Evolutionary conservation across 2,329 filamentous ascomycete species (phyloP), one percentile per base, ranked within the genome.

Genomic region (Aureobasidium sp.): DNA sequence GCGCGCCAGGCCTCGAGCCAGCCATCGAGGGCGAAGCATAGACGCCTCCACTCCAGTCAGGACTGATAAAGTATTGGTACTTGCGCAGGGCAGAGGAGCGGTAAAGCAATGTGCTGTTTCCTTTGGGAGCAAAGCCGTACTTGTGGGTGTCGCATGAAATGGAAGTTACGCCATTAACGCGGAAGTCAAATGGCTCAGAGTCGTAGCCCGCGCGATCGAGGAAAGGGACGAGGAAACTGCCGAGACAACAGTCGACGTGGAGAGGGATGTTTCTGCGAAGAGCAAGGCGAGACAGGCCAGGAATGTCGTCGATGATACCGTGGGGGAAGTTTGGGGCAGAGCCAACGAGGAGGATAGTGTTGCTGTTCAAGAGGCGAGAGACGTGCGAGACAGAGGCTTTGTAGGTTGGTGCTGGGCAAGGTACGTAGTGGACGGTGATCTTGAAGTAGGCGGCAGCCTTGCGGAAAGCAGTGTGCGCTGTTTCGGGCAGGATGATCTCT

Each of bases 141-240:
- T 99, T 99, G 82, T 99, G 94, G 2, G 94, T 99, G 74, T 99
- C 94, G 74, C 92, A 95, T 67, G 87, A 91, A 74, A 99, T 97
- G 74, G 88, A 93, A 3, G 93, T 97, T 40, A 99, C 94, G 68
- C 94, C 94, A 67, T 90, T 91, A 63, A 95, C 85, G 61, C 89
- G 86, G 83, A 99, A 99, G 75, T 99, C 94, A 72, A 97, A 97
- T 5, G 85, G 86, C 68, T 88, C 85, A 24, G 89, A 83, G 65
- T 95, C 90, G 74, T 96, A 97, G 48, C 94, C 94, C n/a, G 94
- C 91, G 71, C 89, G 90, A 66, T 91, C 87, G 47, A 99, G 87
- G 78, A 93, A 91, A 1, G 94, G 91, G 48, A 99, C 85, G 50
- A 99, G 81, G 80, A 99, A 97, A 2, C 91, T 97, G 42, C 94